Base-by-base conservation (phyloP, 2,329 filamentous ascomycete genomes). In the Alternaria arborescens region DNA sequence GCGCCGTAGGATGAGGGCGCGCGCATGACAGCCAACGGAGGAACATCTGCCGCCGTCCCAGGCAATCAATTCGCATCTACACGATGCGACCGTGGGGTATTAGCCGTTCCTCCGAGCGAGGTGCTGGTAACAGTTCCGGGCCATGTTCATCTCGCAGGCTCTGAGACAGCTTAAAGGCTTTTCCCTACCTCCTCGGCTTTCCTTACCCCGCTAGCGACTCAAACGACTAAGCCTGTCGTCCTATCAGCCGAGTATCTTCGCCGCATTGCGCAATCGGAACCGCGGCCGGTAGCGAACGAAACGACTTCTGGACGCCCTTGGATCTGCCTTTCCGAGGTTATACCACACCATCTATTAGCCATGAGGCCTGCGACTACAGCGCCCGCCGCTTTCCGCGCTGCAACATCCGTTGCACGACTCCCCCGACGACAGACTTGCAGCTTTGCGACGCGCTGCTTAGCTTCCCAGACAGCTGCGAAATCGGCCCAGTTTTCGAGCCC, bases 291-390 rank as follows among this genome's bases (percentile, higher is more conserved):
- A 72, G 61, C 40, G 56, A 70, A 54, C 43, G 57, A 48, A 42
- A 61, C 51, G 52, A 65, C 60, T 28, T 63, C 63, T 65, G 42
- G 41, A 55, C 47, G 46, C 40, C 24, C 20, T 65, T 60, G 65
- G 56, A 41, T 44, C 53, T 54, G 52, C 46, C 51, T 54, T 69
- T 67, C 72, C 72, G 71, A 74, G 71, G 71, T 68, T 74, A 72
- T 72, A 61, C 59, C 51, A 36, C 47, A 54, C 42, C 60, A 60
- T 52, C 55, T 55, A 48, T 55, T 68, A 60, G 65, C 66, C 64
- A 77, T 78, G 74, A 74, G 66, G 67, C 67, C 71, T 43, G 64
- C 69, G n/a, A 62, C 69, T 61, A 63, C 72, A 66, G 66, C 72
- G 52, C 43, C 71, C 53, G 68, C 67, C 68, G 67, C 68, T 61